phyloP scores from a whole-genome alignment of 805 yeast species.

The Cyberlindnera subsufficiens region DNA sequence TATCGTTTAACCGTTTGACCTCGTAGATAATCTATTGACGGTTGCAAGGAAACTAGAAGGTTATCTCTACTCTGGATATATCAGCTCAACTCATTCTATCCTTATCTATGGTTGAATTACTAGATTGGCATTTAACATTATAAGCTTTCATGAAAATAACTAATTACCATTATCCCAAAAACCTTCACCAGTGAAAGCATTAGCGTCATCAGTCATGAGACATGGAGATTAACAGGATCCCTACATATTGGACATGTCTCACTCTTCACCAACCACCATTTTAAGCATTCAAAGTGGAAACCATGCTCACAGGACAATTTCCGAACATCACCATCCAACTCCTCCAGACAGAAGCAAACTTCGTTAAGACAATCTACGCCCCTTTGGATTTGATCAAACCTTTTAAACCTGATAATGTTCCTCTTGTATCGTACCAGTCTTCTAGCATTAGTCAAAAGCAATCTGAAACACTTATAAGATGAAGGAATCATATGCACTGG shows the following conservation, averaged over 20 bases:
- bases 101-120: no score
- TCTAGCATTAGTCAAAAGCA: slow-evolving; percentile 15
- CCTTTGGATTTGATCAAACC: neutral
- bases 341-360: slow-evolving; percentile 17
- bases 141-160: no score
- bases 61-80: no score
- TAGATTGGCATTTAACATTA: no score
- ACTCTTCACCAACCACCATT: slow-evolving; percentile 20
- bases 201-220: no score
- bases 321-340: slow-evolving; percentile 5
- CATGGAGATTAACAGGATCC: neutral
- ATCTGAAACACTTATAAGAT: slow-evolving; percentile 17
- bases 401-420: slow-evolving; percentile 6
- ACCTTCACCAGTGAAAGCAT: no score
- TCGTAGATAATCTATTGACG: no score
- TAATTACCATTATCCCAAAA: no score
- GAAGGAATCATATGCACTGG: slow-evolving; percentile 15
- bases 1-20: no score
- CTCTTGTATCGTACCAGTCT: slow-evolving; percentile 10
- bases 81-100: no score
- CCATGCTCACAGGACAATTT: slow-evolving; percentile 13
- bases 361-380: neutral
- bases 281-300: slow-evolving; percentile 20
- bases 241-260: slow-evolving; percentile 21
- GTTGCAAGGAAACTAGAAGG: no score